Base-by-base conservation (phyloP, 2,329 filamentous ascomycete species). In the Xenoacremonium recifei region DNA sequence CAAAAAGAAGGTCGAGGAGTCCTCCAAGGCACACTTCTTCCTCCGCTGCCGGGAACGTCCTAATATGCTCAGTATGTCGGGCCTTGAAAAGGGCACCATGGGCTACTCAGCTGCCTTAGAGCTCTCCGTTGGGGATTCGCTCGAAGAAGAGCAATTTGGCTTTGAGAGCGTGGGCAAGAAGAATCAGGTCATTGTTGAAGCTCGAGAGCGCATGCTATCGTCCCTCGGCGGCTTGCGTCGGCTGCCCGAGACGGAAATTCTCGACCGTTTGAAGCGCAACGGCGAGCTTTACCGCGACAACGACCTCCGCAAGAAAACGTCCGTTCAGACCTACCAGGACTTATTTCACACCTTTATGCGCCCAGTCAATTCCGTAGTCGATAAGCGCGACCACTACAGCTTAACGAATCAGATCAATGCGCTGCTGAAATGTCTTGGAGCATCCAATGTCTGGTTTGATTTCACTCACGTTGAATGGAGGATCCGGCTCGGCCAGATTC, bases 401-500 rank as follows among this genome's bases (percentile, higher is more conserved):
- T 67, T 89, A 16, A 75, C 82, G 32, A 81, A 86, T 25, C 85
- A 89, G 58, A 87, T 89, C 42, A 73, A 83, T 50, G 77, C 81
- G 4, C 66, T 89, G 15, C 73, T 89, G 34, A 80, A 80, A 57
- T 77, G 85, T 9, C 71, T 89, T 33, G 78, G 76, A 1, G 68
- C 79, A 6, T 74, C 81, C 40, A 83, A 84, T 42, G 77, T 87
- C 34, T 89, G 85, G 85, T 76, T 85, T 38, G 84, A 89, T 62
- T 85, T 89, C 50, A 85, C 83, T 16, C 74, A 82, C 21, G 81
- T 89, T 6, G 85, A 89, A 58, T 89, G 84, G 84, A 76, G 85
- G 27, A 84, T 89, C 44, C 74, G 84, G 11, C 69, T 89, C 2
- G 85, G 85, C 6, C 85, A 88, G 62, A 73, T 89, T 31, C 64